A percentile compares a stretch with the other conserved stretches of the same genome.
phyloP scores from a whole-genome alignment of 306 rosid genomes.

The Alnus rubra region DNA sequence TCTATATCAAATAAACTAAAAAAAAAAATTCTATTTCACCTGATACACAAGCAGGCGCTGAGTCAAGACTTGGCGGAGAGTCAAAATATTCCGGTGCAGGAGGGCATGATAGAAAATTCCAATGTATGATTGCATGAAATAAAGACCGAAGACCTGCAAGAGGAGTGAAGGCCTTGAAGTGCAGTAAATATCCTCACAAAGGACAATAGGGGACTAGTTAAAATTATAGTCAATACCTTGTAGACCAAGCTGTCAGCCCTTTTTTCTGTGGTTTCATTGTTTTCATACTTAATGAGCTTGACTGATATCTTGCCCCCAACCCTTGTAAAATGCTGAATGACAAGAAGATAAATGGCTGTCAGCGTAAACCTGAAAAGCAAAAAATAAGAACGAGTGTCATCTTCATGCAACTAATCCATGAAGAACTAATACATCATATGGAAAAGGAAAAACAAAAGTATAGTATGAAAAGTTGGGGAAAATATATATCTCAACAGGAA shows the following conservation, averaged over 20 bases:
- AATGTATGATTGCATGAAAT: slow-evolving; percentile 96
- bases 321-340: slow-evolving; percentile 80
- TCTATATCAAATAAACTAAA: neutral
- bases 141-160: slow-evolving; percentile 91
- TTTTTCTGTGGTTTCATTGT: slow-evolving; percentile 80
- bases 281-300: slow-evolving; percentile 76
- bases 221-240: slow-evolving; percentile 58
- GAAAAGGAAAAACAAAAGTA: neutral
- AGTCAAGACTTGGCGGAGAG: slow-evolving; percentile 86
- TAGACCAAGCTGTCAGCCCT: slow-evolving; percentile 94
- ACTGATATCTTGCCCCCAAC: slow-evolving; percentile 78
- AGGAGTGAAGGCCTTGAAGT: slow-evolving; percentile 27
- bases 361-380: slow-evolving; percentile 11
- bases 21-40: slow-evolving; percentile 46
- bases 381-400: neutral
- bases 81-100: slow-evolving; percentile 79
- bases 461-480: neutral
- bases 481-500: neutral
- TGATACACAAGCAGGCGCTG: slow-evolving; percentile 94
- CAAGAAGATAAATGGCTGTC: slow-evolving; percentile 54
- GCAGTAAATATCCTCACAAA: slow-evolving; percentile 11
- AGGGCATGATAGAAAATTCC: slow-evolving; percentile 96
- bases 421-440: neutral
- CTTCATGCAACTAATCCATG: neutral
- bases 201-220: slow-evolving; percentile 1